Conservation (phyloP, 2,329 filamentous ascomycete species). For the Harringtonia aguacate region DNA sequence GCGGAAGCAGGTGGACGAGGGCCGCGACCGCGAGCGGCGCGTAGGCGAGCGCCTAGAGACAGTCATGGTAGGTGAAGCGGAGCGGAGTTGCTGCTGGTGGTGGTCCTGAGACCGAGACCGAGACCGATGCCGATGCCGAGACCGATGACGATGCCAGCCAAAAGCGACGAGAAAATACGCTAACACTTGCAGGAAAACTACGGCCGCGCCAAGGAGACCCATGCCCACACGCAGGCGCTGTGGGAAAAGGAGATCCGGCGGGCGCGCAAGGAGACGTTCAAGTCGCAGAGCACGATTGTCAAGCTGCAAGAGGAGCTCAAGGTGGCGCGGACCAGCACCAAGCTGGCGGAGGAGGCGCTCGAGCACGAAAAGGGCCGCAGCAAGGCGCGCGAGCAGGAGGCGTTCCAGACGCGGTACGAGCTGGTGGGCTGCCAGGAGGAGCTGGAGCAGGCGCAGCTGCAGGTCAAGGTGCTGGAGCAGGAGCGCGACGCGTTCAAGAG, state of each 20-base stretch:
- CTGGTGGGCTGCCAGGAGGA: slow-evolving; percentile 57
- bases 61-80: slow-evolving; percentile 46
- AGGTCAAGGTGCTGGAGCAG: slow-evolving; percentile 55
- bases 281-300: slow-evolving; percentile 57
- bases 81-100: too few relatives aligned
- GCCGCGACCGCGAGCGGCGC: slow-evolving; percentile 53
- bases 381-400: slow-evolving; percentile 54
- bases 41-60: slow-evolving; percentile 57
- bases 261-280: slow-evolving; percentile 63
- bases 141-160: too few relatives aligned
- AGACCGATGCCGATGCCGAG: too few relatives aligned
- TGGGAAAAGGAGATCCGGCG: slow-evolving; percentile 68
- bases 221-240: slow-evolving; percentile 52
- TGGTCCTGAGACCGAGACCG: too few relatives aligned
- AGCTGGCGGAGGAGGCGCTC: slow-evolving; percentile 46
- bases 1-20: slow-evolving; percentile 51
- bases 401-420: slow-evolving; percentile 56
- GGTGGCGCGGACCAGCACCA: slow-evolving; percentile 41
- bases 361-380: slow-evolving; percentile 53
- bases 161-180: not conserved
- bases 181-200: slow-evolving; percentile 50
- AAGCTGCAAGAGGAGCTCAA: slow-evolving; percentile 69
- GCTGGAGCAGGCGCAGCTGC: slow-evolving; percentile 51
- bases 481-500: slow-evolving; percentile 67
- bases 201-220: slow-evolving; percentile 57